Evolutionary conservation across 352 stramenopile genomes (phyloP), one percentile per base, ranked within the genome.

Genomic region (Globisporangium emineosum): DNA sequence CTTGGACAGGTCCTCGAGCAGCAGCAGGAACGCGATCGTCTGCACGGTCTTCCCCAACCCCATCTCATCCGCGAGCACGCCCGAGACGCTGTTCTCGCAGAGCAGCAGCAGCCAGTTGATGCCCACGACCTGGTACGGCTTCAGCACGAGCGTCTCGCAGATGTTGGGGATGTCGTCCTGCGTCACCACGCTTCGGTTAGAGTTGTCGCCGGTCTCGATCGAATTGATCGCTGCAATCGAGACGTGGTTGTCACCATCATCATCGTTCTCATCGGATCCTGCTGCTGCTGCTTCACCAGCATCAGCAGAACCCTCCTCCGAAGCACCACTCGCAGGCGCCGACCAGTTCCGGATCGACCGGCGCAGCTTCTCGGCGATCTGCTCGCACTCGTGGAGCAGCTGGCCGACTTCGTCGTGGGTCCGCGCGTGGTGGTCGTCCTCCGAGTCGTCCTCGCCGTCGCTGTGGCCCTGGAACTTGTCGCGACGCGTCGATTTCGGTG

Each of bases 1-100:
- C 57, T 69, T 78, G 23, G 72, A 80, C 5, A 89, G 43, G 1
- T 75, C 68, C 29, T 89, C 75, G 0, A 96, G 72, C 17, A 92
- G 58, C 49, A 86, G 56, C 45, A 96, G 63, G 57, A 94, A 96
- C 2, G 84, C 35, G 64, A 94, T 89, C n/a, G 84, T 90, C 62
- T 96, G 88, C 2, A 94, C 86, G 2, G 88, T 96, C 75, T 99
- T 99, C 15, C 95, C 95, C 5, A 98, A 80, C 23, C 93, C 92
- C 93, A 97, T 97, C 59, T 97, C 90, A 63, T 97, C 84, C 0
- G 86, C 81, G 4, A 96, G 60, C 42, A 96, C 86, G 9, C 84
- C 81, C 6, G 83, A 93, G 25, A 94, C 75, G 13, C 81, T 83
- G 70, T 96, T 90, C 61, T 91, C 73, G 51, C 86, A 86, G 5